Evolutionary conservation across 1,139 yeast genomes (phyloP).

Genomic region (Lodderomyces pseudojiufengensis): DNA sequence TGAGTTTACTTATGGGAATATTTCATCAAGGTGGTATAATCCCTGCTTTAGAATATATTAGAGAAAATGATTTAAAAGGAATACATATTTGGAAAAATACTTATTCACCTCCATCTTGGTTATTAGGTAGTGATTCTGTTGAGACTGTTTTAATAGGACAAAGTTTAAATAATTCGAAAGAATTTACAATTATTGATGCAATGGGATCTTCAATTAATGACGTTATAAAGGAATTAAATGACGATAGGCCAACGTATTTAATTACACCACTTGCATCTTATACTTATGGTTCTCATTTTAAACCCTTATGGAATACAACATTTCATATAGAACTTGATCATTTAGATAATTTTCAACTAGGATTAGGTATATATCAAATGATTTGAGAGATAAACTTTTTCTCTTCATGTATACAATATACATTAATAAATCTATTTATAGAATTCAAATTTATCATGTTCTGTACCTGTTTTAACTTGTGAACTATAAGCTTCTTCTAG

Average conservation of each 20-base stretch:
- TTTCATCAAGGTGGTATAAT: constrained; percentile 90
- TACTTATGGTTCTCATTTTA: constrained; percentile 14
- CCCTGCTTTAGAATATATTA: constrained; percentile 50
- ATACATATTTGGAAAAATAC: constrained; percentile 88
- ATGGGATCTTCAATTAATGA: constrained; percentile 49
- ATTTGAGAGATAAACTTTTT: constrained; percentile 11
- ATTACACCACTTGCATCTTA: constrained; percentile 49
- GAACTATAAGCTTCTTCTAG: constrained; percentile 96
- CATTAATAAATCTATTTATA: constrained; percentile 62
- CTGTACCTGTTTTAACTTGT: constrained; percentile 93
- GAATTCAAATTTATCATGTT: constrained; percentile 96
- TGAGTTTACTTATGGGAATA: constrained; percentile 70
- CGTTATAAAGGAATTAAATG: constrained; percentile 18
- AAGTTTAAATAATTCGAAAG: constrained; percentile 9
- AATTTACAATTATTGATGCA: constrained; percentile 39
- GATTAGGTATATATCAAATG: constrained; percentile 52
- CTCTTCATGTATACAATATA: background rate
- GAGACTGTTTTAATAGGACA: constrained; percentile 18
- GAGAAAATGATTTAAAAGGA: constrained; percentile 9
- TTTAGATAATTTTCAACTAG: constrained; percentile 62
- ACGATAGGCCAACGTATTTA: constrained; percentile 22
- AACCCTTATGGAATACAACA: constrained; percentile 39
- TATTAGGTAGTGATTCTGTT: constrained; percentile 44
- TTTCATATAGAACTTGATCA: constrained; percentile 68
- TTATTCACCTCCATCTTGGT: constrained; percentile 89